phyloP scores from a whole-genome alignment of 2,329 filamentous ascomycete species.

The Blumeria graminis region DNA sequence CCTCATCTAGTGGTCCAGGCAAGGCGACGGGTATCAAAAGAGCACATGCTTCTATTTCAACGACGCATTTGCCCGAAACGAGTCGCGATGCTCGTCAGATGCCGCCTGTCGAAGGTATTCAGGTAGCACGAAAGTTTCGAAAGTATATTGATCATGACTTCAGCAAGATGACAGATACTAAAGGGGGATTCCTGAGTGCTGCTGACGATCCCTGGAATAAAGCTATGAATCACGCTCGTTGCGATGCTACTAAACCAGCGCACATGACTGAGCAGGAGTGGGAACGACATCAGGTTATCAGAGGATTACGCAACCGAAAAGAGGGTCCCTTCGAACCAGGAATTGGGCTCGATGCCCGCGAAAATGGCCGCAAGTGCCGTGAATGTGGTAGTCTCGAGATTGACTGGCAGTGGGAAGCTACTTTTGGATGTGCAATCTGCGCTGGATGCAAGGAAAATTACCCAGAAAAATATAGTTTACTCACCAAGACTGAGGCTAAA shows the following conservation, averaged over 20 bases:
- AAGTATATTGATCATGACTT: slow-evolving; percentile 97
- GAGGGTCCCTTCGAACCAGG: slow-evolving; percentile 74
- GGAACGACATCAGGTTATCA: slow-evolving; percentile 59
- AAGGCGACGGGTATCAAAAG: slow-evolving; percentile 43
- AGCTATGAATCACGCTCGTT: slow-evolving; percentile 36
- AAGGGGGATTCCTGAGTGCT: slow-evolving; percentile 76
- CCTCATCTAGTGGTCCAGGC: slow-evolving; percentile 22
- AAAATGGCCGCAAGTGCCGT: slow-evolving; percentile 46
- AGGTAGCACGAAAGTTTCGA: slow-evolving; percentile 65
- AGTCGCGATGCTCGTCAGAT: slow-evolving; percentile 42
- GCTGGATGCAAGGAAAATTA: slow-evolving; percentile 64
- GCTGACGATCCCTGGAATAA: slow-evolving; percentile 83
- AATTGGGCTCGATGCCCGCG: slow-evolving; percentile 41
- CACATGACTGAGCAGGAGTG: slow-evolving; percentile 82
- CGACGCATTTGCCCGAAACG: slow-evolving; percentile 25
- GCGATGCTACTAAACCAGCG: slow-evolving; percentile 43
- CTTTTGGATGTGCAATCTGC: slow-evolving; percentile 56
- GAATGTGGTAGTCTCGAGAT: slow-evolving; percentile 74
- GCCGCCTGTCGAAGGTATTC: slow-evolving; percentile 14
- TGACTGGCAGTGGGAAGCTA: slow-evolving; percentile 84
- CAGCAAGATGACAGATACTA: slow-evolving; percentile 92
- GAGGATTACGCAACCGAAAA: slow-evolving; percentile 46
- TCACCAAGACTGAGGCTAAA: slow-evolving; percentile 90
- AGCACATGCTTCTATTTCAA: slow-evolving; percentile 37
- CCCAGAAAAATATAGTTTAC: slow-evolving; percentile 78